These are phyloP conservation scores for Leishmania major DNA, from an alignment of 208 protist species.

Conservation along the genomic window DNA sequence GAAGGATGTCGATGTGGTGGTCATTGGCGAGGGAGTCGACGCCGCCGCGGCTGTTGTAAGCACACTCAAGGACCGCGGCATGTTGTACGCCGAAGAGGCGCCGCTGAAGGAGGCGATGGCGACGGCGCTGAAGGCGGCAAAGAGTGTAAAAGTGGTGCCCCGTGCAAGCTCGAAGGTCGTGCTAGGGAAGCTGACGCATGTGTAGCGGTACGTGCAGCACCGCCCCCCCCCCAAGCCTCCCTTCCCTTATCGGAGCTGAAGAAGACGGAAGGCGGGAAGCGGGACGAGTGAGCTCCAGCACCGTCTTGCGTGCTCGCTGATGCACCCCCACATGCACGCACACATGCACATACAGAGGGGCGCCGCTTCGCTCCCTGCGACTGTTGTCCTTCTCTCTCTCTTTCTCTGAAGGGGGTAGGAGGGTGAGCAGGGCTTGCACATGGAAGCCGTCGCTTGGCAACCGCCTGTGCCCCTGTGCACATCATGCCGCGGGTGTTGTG, in stretches of 20 bases:
- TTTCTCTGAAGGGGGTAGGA: too few species aligned
- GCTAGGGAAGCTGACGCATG: slow-evolving; percentile 47
- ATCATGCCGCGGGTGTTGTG: background rate
- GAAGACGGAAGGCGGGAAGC: background rate
- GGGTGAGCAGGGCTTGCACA: background rate
- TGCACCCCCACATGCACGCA: background rate
- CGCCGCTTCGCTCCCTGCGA: too few species aligned
- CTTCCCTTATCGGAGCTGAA: background rate
- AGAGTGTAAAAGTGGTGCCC: slow-evolving; percentile 64
- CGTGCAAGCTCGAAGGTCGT: slow-evolving; percentile 27
- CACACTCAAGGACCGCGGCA: slow-evolving; percentile 41
- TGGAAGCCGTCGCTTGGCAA: background rate
- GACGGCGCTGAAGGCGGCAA: slow-evolving; percentile 38
- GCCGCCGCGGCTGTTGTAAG: slow-evolving; percentile 54
- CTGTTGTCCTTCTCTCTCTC: too few species aligned
- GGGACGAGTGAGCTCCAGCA: background rate
- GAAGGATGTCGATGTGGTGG: slow-evolving; percentile 56
- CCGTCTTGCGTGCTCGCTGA: background rate
- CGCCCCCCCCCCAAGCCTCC: background rate
- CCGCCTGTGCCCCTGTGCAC: background rate
- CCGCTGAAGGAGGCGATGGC: slow-evolving; percentile 50
- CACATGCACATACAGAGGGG: background rate
- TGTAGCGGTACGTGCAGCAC: background rate
- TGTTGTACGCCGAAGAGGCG: slow-evolving; percentile 77
- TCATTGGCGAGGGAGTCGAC: slow-evolving; percentile 53